Percentiles rank a stretch among this genome's conserved stretches.
phyloP scores from a whole-genome alignment of 805 yeast species.

The Ogataea wickerhamii region DNA sequence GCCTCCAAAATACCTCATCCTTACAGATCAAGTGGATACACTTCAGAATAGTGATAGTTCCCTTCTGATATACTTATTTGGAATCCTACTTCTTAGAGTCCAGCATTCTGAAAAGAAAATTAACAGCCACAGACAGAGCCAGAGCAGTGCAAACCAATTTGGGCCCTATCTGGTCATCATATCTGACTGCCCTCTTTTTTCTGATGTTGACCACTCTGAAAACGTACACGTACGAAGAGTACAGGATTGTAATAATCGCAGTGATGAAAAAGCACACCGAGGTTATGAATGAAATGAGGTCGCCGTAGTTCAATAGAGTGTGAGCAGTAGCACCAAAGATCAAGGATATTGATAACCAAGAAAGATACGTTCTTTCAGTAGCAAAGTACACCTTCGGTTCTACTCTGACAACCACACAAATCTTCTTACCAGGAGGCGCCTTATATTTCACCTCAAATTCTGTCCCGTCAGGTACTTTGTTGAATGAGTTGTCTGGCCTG shows the following conservation, averaged over 20 bases:
- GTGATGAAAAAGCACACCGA: constrained; percentile 83
- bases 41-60: too few relatives aligned
- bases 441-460: constrained; percentile 52
- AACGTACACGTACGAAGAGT: constrained; percentile 70
- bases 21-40: too few relatives aligned
- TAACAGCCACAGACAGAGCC: constrained; percentile 61
- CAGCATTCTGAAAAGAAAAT: constrained; percentile 51
- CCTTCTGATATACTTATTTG: neutral
- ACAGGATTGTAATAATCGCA: constrained; percentile 67
- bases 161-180: constrained; percentile 88
- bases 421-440: constrained; percentile 86
- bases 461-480: constrained; percentile 63
- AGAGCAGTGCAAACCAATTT: constrained; percentile 73
- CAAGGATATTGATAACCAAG: constrained; percentile 92
- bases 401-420: constrained; percentile 90
- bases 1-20: too few relatives aligned
- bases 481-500: constrained; percentile 44
- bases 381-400: constrained; percentile 99
- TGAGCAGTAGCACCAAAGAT: constrained; percentile 87
- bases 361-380: constrained; percentile 88
- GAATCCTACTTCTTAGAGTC: constrained; percentile 21
- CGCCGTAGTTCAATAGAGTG: constrained; percentile 81
- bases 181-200: constrained; percentile 73
- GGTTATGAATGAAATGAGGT: constrained; percentile 67
- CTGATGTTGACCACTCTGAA: constrained; percentile 84